Percentiles rank a stretch among this genome's conserved stretches.
phyloP scores from a whole-genome alignment of 495 filamentous ascomycete genomes.

The Penicillium canariense region DNA sequence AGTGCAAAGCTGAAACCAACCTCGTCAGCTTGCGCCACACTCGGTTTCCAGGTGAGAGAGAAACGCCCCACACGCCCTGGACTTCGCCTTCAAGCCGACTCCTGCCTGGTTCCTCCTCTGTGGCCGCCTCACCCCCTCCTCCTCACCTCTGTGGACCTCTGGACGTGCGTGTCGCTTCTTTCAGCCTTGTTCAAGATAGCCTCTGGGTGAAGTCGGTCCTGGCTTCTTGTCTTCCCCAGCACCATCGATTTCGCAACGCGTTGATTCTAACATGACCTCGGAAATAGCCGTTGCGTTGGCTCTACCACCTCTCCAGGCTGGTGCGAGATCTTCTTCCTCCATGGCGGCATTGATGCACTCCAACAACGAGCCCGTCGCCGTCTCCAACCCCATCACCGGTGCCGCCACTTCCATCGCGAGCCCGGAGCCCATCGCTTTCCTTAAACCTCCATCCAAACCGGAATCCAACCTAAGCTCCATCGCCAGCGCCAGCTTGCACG shows the following conservation, averaged over 20 bases:
- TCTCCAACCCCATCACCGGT: conserved; percentile 37
- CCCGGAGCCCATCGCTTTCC: conserved; percentile 33
- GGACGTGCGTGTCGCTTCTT: conserved; percentile 8
- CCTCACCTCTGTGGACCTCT: conserved; percentile 8
- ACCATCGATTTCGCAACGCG: conserved; percentile 41
- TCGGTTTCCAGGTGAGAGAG: conserved; percentile 38
- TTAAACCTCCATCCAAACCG: conserved; percentile 39
- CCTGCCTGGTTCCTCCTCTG: conserved; percentile 6
- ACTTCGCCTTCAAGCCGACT: conserved; percentile 18
- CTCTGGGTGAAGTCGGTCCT: conserved; percentile 22
- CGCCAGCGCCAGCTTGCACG: conserved; percentile 46
- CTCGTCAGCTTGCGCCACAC: conserved; percentile 53
- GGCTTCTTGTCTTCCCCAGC: conserved; percentile 3
- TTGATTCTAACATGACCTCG: conserved; percentile 68
- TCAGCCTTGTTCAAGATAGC: not conserved
- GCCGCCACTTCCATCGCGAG: conserved; percentile 31
- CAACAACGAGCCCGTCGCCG: conserved; percentile 43
- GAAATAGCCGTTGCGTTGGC: conserved; percentile 63
- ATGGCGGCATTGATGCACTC: conserved; percentile 51
- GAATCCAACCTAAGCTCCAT: conserved; percentile 46
- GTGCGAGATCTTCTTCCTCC: conserved; percentile 37
- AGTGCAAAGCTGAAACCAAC: conserved; percentile 40
- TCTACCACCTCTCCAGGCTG: conserved; percentile 36
- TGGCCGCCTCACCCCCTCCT: conserved; percentile 10
- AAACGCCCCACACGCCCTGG: conserved; percentile 42